Evolutionary conservation across 768 basidiomycete genomes (phyloP).

Genomic region (Russula emetica): DNA sequence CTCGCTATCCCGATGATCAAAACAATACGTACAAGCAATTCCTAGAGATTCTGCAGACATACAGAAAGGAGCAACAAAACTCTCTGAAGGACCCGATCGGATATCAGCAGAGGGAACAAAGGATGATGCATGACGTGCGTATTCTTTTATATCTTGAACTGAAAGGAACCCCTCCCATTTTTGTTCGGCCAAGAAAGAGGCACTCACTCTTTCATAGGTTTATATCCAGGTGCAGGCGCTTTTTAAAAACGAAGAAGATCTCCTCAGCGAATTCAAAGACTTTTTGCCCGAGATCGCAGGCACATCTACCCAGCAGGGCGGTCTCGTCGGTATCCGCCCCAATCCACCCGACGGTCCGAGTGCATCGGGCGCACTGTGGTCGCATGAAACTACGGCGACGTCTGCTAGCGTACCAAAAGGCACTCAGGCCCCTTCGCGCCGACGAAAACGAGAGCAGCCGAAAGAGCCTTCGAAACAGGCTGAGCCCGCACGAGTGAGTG

Average conservation of each 20-base stretch:
- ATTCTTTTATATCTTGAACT: background rate
- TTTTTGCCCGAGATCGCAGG: conserved; percentile 68
- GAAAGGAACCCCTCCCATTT: background rate
- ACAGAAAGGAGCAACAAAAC: conserved; percentile 65
- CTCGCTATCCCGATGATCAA: conserved; percentile 80
- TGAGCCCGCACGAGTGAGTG: conserved; percentile 18
- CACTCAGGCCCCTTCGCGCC: conserved; percentile 33
- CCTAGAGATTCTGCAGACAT: conserved; percentile 81
- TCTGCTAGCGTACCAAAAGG: conserved; percentile 23
- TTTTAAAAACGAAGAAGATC: conserved; percentile 77
- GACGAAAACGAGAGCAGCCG: conserved; percentile 46
- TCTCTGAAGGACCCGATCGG: conserved; percentile 39
- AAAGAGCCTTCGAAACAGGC: conserved; percentile 45
- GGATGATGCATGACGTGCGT: conserved; percentile 65
- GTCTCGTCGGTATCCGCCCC: conserved; percentile 47
- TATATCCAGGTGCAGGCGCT: conserved; percentile 75
- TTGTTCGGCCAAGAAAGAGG: background rate
- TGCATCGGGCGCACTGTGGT: conserved; percentile 31
- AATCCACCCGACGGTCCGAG: conserved; percentile 42
- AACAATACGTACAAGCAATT: conserved; percentile 85
- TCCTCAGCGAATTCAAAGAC: conserved; percentile 75
- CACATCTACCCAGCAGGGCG: conserved; percentile 39
- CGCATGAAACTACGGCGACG: conserved; percentile 21
- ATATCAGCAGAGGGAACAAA: conserved; percentile 40
- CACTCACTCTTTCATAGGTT: conserved; percentile 52